phyloP scores from a whole-genome alignment of 192 early-diverging fungal species.

The Coemansia sp. region DNA sequence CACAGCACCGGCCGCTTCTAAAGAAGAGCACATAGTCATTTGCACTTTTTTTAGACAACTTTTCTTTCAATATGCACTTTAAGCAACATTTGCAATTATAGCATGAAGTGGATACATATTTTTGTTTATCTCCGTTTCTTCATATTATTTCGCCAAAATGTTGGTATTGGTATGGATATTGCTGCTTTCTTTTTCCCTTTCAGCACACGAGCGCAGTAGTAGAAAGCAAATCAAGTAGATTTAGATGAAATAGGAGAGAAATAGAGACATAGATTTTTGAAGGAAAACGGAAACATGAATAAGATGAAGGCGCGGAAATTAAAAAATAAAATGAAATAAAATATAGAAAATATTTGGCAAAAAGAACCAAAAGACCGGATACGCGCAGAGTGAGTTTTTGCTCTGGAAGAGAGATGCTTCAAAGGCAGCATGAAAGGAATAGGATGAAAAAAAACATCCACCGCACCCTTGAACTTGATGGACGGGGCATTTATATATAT shows the following conservation, averaged over 20 bases:
- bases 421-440: not conserved
- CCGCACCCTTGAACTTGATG: too few relatives aligned
- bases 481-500: not conserved
- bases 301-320: slow-evolving; percentile 1
- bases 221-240: not conserved
- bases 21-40: slow-evolving; percentile 23
- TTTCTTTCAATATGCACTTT: not conserved
- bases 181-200: too few relatives aligned
- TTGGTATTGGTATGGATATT: not conserved
- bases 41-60: not conserved
- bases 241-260: not conserved
- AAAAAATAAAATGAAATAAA: not conserved
- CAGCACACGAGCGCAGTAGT: not conserved
- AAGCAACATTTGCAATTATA: slow-evolving; percentile 1
- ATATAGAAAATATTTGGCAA: slow-evolving; percentile 3
- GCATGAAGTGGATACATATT: too few relatives aligned
- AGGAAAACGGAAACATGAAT: slow-evolving; percentile 10
- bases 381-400: not conserved
- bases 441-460: too few relatives aligned
- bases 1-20: slow-evolving; percentile 21
- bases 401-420: not conserved
- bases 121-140: not conserved
- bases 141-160: not conserved
- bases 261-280: slow-evolving; percentile 6
- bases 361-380: not conserved